Percentiles rank a stretch among this genome's conserved stretches.
Evolutionary conservation across 441 rosid species (phyloP).

Genomic region (Corymbia citriodora): DNA sequence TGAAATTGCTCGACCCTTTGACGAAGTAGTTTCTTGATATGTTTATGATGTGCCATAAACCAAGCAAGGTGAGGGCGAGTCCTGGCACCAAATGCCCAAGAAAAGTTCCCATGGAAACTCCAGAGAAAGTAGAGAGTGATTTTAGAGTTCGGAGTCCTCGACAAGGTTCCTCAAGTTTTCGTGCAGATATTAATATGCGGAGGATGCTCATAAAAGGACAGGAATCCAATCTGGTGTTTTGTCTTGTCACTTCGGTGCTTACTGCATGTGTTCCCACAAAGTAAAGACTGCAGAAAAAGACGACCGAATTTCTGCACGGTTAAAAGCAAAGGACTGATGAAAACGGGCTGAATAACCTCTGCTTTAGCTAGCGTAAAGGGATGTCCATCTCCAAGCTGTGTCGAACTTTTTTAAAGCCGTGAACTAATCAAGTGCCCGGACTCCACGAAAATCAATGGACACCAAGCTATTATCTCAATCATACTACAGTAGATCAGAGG

Average conservation of each 20-base stretch:
- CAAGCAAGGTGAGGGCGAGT: constrained; percentile 58
- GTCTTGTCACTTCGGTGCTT: constrained; percentile 29
- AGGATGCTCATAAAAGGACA: not conserved
- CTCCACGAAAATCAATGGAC: not conserved
- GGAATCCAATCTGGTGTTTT: constrained; percentile 9
- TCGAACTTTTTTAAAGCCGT: not conserved
- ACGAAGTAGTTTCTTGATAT: constrained; percentile 52
- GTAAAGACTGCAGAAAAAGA: constrained; percentile 9
- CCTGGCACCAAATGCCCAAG: constrained; percentile 71
- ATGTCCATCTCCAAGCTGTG: not conserved
- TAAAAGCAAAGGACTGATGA: not conserved
- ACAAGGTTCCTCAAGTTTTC: constrained; percentile 9
- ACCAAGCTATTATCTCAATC: not conserved
- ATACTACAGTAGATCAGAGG: not conserved
- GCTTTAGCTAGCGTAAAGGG: not conserved
- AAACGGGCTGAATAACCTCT: not conserved
- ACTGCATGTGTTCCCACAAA: constrained; percentile 52
- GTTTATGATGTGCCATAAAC: constrained; percentile 76
- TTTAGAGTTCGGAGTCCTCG: not conserved
- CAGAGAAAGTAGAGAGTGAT: not conserved
- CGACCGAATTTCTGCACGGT: not conserved
- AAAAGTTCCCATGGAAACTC: constrained; percentile 58
- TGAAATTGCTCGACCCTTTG: constrained; percentile 39
- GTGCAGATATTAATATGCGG: not conserved
- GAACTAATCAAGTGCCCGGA: not conserved